phyloP scores from a whole-genome alignment of 1,139 yeast genomes.

The Candida tropicalis region DNA sequence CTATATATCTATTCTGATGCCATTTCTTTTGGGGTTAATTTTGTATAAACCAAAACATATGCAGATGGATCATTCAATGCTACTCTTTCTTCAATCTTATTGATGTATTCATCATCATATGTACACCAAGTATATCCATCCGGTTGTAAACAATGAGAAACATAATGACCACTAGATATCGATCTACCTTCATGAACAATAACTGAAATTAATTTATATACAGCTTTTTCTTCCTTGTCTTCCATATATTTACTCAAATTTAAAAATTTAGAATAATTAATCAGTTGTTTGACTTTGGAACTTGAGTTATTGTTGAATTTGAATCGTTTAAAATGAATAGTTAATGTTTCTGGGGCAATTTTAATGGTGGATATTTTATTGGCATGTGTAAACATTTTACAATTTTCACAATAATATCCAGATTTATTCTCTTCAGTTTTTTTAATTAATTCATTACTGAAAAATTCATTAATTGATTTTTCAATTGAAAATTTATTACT shows the following conservation, averaged over 20 bases:
- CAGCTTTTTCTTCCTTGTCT: conserved; percentile 43
- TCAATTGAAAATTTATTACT: conserved; percentile 57
- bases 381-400: conserved; percentile 78
- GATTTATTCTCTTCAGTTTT: conserved; percentile 61
- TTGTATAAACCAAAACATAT: conserved; percentile 82
- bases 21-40: conserved; percentile 50
- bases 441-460: conserved; percentile 75
- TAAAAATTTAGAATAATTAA: conserved; percentile 74
- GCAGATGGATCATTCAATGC: conserved; percentile 87
- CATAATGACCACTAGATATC: conserved; percentile 89
- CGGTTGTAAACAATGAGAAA: conserved; percentile 89
- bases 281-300: conserved; percentile 85
- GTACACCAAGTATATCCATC: conserved; percentile 84
- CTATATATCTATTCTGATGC: conserved; percentile 7
- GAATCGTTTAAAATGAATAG: conserved; percentile 86
- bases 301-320: conserved; percentile 78
- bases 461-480: conserved; percentile 75
- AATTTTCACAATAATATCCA: conserved; percentile 86
- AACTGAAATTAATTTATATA: conserved; percentile 77
- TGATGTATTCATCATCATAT: conserved; percentile 90
- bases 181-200: conserved; percentile 95
- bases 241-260: conserved; percentile 68
- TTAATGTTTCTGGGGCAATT: conserved; percentile 84
- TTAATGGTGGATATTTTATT: conserved; percentile 73
- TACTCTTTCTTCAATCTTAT: conserved; percentile 67